Base-by-base conservation (phyloP, 345 rosid genomes). In the Arabis hirsuta region DNA sequence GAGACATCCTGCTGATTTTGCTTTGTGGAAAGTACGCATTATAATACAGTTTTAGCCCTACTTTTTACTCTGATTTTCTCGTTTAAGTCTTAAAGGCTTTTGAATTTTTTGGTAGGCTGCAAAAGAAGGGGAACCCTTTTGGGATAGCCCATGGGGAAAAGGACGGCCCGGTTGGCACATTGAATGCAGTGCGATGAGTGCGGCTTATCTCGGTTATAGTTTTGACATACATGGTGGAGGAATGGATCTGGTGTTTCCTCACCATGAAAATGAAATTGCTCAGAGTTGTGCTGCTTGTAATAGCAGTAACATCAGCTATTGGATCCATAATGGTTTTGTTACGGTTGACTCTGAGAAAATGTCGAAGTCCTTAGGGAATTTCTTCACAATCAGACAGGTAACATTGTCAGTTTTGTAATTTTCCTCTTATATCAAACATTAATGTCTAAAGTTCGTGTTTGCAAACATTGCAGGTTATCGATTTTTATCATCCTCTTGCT, bases 161-260 rank as follows among this genome's bases (percentile, higher is more conserved):
- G 98, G 98, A 79, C 87, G 97, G 72, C 98, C 98, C 27, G 98
- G 96, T 71, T 94, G 98, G 96, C 97, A 94, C 78, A 94, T 94
- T 27, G 97, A 94, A 78, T 91, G 97, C 75, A 94, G 98, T 74
- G 96, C 96, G 20, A 91, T 91, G 97, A 89, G 96, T 62, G 89
- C 98, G 11, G 78, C 93, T 73, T 94, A 94, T 87, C 85, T 94
- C 41, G 96, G 97, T 63, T 73, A 82, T 69, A 69, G 88, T 56
- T 94, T 94, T 77, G 98, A 94, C 79, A 87, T 94, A 66, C 98
- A 91, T 72, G 96, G 98, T 76, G 99, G 97, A 53, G 99, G 99
- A 50, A 88, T 91, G 99, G 99, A 91, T 82, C 97, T 88, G 64
- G 89, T 91, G n/a, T 95, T 91, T 82, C 97, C 96, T 48, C 99